Base-by-base conservation (phyloP, 805 yeast species). In the Yamadazyma paraphyllophila region DNA sequence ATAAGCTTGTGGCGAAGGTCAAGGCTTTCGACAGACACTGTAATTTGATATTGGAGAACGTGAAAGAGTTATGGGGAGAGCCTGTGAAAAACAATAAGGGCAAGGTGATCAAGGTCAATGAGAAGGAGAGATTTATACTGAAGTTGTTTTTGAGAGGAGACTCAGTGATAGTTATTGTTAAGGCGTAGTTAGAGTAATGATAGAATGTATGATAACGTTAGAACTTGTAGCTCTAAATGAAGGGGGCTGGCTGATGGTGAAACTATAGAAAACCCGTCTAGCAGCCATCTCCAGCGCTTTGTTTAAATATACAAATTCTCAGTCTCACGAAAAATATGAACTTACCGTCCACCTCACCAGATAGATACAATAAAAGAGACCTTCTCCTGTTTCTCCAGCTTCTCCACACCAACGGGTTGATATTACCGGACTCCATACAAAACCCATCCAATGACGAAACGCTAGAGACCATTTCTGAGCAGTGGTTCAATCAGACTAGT, bases 11-110 rank as follows among this genome's bases (percentile, higher is more conserved):
- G 26, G 96, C 91, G 1, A 81, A 88, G 53, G 94, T 94, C 41
- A 87, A 87, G 59, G 97, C 98, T 0, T 94, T 90, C 64, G 99
- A 94, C 63, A 82, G 96, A 60, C 99, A 94, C 66, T 85, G 96
- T 51, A 94, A 94, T 65, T 80, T 94, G 86, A 84, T 94, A 8
- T 70, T 94, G 48, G 96, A 88, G 59, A 88, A 90, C 57, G 97
- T 92, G 30, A 89, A 87, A 62, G 99, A 94, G 60, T 71, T 85
- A 55, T 85, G 91, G 91, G 77, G 81, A 0, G 90, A 82, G 56
- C 69, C 70, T 3, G 77, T 83, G 29, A 71, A 78, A 52, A 78
- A 73, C 40, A 72, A 81, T 54, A 80, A 82, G 42, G 96, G 94
- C 5, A 85, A 84, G 58, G 81, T 80, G 54, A 83, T 85, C 44